Conservation (phyloP, 352 stramenopile genomes). For the Pythium brachiatum region DNA sequence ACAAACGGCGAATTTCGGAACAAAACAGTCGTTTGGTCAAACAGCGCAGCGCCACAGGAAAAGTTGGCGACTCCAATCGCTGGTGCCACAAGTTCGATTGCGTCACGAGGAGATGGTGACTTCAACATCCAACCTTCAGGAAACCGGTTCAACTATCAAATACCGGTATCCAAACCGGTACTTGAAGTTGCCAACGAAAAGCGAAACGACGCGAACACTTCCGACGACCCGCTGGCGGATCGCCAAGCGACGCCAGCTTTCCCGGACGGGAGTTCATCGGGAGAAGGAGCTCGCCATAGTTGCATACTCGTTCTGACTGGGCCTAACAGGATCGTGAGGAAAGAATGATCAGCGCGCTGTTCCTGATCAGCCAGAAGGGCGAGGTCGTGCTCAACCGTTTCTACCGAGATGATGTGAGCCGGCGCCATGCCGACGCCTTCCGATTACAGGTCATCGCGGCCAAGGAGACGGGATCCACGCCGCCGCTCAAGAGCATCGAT, state of each 20-base stretch:
- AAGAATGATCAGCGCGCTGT: conserved; percentile 75
- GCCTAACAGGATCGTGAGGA: not conserved
- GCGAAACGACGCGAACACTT: conserved; percentile 20
- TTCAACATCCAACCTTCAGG: conserved; percentile 10
- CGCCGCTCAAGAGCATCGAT: conserved; percentile 95
- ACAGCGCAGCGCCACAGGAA: conserved; percentile 23
- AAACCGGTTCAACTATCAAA: conserved; percentile 3
- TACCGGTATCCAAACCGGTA: conserved; percentile 18
- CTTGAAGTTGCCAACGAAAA: conserved; percentile 11
- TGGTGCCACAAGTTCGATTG: conserved; percentile 9
- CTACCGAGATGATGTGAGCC: conserved; percentile 79
- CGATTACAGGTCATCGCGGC: conserved; percentile 92
- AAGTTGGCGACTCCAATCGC: not conserved
- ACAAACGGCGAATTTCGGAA: not conserved
- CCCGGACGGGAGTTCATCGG: not conserved
- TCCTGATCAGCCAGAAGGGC: conserved; percentile 81
- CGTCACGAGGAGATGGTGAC: conserved; percentile 17
- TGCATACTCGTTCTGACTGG: not conserved
- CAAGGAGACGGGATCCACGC: conserved; percentile 94
- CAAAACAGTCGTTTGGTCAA: conserved; percentile 21
- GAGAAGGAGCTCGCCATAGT: not conserved
- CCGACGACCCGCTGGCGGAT: not conserved
- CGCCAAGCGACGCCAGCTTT: conserved; percentile 22
- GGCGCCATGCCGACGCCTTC: conserved; percentile 66
- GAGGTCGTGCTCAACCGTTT: conserved; percentile 82